Percentiles rank a stretch among this genome's conserved stretches.
These are phyloP conservation scores for Fusarium sublunatum DNA, from an alignment of 2,329 filamentous ascomycete genomes.

Conservation along the genomic window DNA sequence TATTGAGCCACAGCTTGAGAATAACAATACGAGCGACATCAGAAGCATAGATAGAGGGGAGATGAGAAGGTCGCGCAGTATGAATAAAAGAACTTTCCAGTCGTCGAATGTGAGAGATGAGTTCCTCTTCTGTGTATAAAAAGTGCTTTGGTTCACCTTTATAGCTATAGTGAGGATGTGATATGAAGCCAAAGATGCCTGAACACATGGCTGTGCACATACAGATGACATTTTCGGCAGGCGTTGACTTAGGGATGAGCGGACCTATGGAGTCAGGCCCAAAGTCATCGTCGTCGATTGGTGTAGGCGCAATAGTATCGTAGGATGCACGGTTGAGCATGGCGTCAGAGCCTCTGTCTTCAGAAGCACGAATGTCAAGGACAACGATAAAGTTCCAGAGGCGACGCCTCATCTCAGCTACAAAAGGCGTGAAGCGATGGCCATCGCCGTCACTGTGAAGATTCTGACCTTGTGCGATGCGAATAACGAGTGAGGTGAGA, in stretches of 20 bases:
- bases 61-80: constrained; percentile 49
- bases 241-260: constrained; percentile 51
- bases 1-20: constrained; percentile 59
- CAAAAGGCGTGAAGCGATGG: constrained; percentile 58
- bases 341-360: constrained; percentile 63
- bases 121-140: constrained; percentile 53
- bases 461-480: constrained; percentile 57
- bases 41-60: constrained; percentile 53
- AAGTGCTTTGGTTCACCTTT: constrained; percentile 32
- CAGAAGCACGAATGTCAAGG: constrained; percentile 67
- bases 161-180: constrained; percentile 48
- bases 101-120: constrained; percentile 53
- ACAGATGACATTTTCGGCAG: constrained; percentile 56
- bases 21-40: constrained; percentile 56
- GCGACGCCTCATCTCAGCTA: constrained; percentile 69
- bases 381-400: constrained; percentile 72
- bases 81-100: constrained; percentile 56
- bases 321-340: constrained; percentile 57
- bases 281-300: constrained; percentile 65
- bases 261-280: constrained; percentile 53
- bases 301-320: constrained; percentile 61
- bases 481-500: constrained; percentile 55
- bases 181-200: constrained; percentile 54
- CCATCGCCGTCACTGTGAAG: constrained; percentile 58
- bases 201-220: constrained; percentile 56